phyloP scores from a whole-genome alignment of 164 flowering plant species.

The Cinnamomum chago region DNA sequence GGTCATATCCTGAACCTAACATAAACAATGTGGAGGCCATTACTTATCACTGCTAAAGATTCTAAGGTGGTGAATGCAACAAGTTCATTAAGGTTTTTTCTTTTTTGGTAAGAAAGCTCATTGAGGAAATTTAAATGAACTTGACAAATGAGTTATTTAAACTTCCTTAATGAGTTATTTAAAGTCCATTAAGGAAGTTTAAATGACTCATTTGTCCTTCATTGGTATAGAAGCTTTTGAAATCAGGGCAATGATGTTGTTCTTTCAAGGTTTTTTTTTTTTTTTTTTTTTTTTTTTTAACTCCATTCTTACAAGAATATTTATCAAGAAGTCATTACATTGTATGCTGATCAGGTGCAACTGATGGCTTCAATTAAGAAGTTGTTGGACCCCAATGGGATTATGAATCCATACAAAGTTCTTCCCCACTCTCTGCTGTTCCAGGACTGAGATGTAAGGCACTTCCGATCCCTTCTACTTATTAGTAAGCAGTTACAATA shows the following conservation, averaged over 20 bases:
- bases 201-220: not conserved
- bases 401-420: conserved; percentile 94
- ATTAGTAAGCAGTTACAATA: not conserved
- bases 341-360: conserved; percentile 51
- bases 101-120: too few relatives aligned
- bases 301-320: not conserved
- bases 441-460: conserved; percentile 13
- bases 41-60: not conserved
- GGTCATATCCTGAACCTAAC: not conserved
- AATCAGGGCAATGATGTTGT: not conserved
- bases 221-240: not conserved
- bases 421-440: conserved; percentile 50
- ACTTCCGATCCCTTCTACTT: not conserved
- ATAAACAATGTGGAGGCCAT: not conserved
- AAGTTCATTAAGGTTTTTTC: too few relatives aligned
- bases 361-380: conserved; percentile 85
- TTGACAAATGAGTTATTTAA: not conserved
- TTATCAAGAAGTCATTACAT: not conserved
- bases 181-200: not conserved
- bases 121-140: too few relatives aligned
- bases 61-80: not conserved
- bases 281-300: too few relatives aligned
- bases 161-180: not conserved
- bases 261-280: too few relatives aligned
- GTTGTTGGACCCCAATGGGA: conserved; percentile 71